These are phyloP conservation scores for Cystofilobasidium capitatum DNA, from an alignment of 768 basidiomycete genomes.

Conservation along the genomic window DNA sequence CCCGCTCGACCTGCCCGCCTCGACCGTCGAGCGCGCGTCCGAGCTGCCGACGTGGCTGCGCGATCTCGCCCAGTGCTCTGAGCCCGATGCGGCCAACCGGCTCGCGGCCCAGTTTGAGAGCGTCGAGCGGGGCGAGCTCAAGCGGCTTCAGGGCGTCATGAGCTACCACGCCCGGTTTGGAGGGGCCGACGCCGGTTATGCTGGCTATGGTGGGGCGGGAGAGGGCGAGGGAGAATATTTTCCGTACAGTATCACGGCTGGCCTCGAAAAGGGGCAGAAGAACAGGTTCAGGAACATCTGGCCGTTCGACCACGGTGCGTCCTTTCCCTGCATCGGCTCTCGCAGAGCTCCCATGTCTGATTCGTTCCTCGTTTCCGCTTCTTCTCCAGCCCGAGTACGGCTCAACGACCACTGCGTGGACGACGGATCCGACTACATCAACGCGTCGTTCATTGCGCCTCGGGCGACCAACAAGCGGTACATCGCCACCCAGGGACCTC, in stretches of 20 bases:
- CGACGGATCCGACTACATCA: slow-evolving; percentile 79
- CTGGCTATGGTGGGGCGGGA: neutral
- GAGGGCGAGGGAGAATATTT: slow-evolving; percentile 43
- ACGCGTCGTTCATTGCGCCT: slow-evolving; percentile 87
- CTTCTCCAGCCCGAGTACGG: slow-evolving; percentile 79
- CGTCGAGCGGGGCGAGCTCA: slow-evolving; percentile 83
- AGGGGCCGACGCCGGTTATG: slow-evolving; percentile 19
- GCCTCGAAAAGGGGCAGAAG: slow-evolving; percentile 86
- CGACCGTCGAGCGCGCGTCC: slow-evolving; percentile 47
- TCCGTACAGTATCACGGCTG: slow-evolving; percentile 90
- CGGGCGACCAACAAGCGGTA: slow-evolving; percentile 70
- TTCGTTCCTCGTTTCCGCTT: neutral
- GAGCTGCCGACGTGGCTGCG: slow-evolving; percentile 73
- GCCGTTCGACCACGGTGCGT: slow-evolving; percentile 49
- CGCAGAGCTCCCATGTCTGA: neutral
- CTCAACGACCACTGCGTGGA: slow-evolving; percentile 44
- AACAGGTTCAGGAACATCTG: slow-evolving; percentile 95
- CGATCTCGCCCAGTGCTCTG: slow-evolving; percentile 46
- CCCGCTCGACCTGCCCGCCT: slow-evolving; percentile 51
- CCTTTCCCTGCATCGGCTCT: neutral
- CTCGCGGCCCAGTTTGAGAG: slow-evolving; percentile 89
- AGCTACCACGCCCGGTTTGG: slow-evolving; percentile 54
- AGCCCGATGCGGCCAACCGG: slow-evolving; percentile 59
- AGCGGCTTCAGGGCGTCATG: slow-evolving; percentile 80
- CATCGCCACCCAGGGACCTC: slow-evolving; percentile 91